Conservation (phyloP, 441 rosid genomes). For the Corymbia calophylla region DNA sequence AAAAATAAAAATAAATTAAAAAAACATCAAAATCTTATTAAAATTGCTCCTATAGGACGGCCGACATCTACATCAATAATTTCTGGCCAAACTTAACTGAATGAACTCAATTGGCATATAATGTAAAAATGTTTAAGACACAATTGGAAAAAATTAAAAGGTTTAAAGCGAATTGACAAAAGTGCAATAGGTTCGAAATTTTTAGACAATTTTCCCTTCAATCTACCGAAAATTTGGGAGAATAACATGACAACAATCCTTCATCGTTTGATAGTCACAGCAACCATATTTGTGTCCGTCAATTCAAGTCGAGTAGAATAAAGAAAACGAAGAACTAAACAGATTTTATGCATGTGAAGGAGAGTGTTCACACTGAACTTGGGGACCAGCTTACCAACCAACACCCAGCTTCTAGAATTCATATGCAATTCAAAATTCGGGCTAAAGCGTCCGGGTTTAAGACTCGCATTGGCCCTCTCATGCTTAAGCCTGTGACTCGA, state of each 20-base stretch:
- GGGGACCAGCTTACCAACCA: not conserved
- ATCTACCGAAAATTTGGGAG: not conserved
- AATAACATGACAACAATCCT: not conserved
- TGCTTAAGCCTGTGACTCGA: not conserved
- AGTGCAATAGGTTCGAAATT: rapidly evolving
- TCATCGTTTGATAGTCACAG: not conserved
- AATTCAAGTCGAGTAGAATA: not conserved
- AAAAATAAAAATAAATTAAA: too few relatives aligned
- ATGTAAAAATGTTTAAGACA: rapidly evolving
- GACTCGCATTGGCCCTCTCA: not conserved
- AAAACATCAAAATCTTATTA: too few relatives aligned
- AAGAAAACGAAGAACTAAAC: not conserved
- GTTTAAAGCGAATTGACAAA: too few relatives aligned
- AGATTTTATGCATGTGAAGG: not conserved
- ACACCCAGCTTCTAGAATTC: not conserved
- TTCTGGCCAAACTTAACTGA: too few relatives aligned
- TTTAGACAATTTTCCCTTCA: too few relatives aligned
- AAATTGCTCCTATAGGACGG: too few relatives aligned
- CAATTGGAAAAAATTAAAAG: rapidly evolving
- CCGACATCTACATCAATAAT: rapidly evolving
- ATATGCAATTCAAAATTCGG: not conserved
- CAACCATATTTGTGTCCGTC: not conserved
- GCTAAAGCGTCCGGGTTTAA: not conserved
- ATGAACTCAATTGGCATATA: too few relatives aligned
- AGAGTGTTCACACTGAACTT: not conserved